Percentiles rank a stretch among this genome's conserved stretches.
phyloP scores from a whole-genome alignment of 2,329 filamentous ascomycete species.

The Epichloe sibirici region DNA sequence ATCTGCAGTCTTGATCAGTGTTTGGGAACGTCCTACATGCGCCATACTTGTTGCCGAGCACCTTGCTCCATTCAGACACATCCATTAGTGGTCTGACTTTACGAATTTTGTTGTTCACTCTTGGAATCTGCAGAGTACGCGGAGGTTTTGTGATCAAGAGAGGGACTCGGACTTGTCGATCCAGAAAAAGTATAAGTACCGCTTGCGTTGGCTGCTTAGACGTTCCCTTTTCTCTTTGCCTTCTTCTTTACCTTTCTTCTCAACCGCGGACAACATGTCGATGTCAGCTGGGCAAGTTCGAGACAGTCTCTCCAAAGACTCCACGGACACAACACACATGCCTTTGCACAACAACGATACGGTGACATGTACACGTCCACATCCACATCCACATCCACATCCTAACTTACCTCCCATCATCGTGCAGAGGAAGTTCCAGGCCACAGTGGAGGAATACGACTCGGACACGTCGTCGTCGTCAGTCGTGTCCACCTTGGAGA shows the following conservation, averaged over 20 bases:
- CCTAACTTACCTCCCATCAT: neutral
- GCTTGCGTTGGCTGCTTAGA: too few species aligned
- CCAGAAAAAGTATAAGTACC: too few species aligned
- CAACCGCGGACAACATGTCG: neutral
- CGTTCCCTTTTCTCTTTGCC: neutral
- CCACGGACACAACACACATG: neutral
- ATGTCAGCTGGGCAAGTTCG: neutral
- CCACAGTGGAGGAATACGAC: slow-evolving; percentile 13
- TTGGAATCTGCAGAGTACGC: too few species aligned
- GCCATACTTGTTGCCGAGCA: neutral
- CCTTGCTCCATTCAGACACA: too few species aligned
- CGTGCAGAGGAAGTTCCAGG: slow-evolving; percentile 5
- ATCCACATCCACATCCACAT: neutral
- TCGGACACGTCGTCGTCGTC: neutral
- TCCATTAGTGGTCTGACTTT: too few species aligned
- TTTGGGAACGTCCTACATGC: neutral
- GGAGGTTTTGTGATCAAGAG: too few species aligned
- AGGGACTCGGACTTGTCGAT: too few species aligned
- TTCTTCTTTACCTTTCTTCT: neutral
- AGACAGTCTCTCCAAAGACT: neutral
- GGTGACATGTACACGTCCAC: neutral
- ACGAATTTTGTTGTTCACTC: too few species aligned
- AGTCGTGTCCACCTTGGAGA: neutral
- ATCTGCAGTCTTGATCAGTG: neutral
- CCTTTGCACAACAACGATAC: neutral